Evolutionary conservation across 805 yeast species (phyloP).

Genomic region (Starmerella sp.): DNA sequence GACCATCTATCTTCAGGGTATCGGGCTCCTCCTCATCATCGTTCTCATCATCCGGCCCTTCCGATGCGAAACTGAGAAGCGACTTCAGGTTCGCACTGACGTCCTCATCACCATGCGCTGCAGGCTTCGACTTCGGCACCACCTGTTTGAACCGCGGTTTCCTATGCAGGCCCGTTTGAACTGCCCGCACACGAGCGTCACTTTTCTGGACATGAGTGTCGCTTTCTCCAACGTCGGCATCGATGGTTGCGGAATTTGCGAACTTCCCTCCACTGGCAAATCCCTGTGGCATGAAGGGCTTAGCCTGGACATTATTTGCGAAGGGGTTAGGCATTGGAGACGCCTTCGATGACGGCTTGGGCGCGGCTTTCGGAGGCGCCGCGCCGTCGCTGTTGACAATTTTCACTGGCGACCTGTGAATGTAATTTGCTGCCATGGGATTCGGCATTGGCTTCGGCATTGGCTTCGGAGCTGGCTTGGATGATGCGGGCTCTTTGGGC

Average conservation of each 20-base stretch:
- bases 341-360: background rate
- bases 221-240: background rate
- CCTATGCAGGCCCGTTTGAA: background rate
- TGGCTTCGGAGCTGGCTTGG: background rate
- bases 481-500: background rate
- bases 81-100: background rate
- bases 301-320: background rate
- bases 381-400: background rate
- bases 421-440: background rate
- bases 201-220: background rate
- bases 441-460: background rate
- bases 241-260: background rate
- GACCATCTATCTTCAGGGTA: slow-evolving; percentile 28
- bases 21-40: background rate
- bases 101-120: background rate
- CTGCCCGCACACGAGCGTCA: background rate
- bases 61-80: background rate
- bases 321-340: background rate
- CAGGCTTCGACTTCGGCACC: background rate
- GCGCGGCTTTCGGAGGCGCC: too few relatives aligned
- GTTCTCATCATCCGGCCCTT: background rate
- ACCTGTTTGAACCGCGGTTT: background rate
- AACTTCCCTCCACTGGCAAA: background rate
- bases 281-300: background rate
- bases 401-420: background rate